Evolutionary conservation across 208 protist genomes (phyloP).

Genomic region (Trypanosoma scelopori): DNA sequence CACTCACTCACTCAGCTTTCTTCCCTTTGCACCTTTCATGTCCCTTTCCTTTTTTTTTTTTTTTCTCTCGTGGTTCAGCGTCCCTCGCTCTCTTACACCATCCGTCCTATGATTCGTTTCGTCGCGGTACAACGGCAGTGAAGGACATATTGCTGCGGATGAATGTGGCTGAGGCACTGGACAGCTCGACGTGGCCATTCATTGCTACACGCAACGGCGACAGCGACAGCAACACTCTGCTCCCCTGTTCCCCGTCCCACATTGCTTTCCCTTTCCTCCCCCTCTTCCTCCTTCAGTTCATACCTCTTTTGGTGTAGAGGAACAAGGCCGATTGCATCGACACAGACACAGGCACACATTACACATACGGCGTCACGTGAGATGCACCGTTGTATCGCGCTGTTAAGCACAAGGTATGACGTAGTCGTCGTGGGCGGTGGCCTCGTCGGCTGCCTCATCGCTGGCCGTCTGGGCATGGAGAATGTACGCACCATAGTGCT

Average conservation of each 20-base stretch:
- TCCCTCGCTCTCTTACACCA: constrained; percentile 18
- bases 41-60: neutral
- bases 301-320: too few species aligned
- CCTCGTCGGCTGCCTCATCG: constrained; percentile 65
- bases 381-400: constrained; percentile 8
- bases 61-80: neutral
- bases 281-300: neutral
- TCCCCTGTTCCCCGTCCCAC: constrained; percentile 15
- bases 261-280: constrained; percentile 2
- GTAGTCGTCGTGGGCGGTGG: constrained; percentile 73
- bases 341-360: neutral
- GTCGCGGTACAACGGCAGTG: too few species aligned
- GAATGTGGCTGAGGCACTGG: too few species aligned
- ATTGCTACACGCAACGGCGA: too few species aligned
- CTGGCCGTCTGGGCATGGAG: constrained; percentile 68
- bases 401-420: constrained; percentile 34
- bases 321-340: neutral
- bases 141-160: too few species aligned
- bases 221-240: neutral
- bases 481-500: constrained; percentile 66
- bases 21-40: neutral
- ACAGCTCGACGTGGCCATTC: too few species aligned
- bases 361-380: neutral
- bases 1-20: neutral
- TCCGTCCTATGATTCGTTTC: too few species aligned